Conservation (phyloP, 305 asterid genomes). For the Ilex paraguariensis region DNA sequence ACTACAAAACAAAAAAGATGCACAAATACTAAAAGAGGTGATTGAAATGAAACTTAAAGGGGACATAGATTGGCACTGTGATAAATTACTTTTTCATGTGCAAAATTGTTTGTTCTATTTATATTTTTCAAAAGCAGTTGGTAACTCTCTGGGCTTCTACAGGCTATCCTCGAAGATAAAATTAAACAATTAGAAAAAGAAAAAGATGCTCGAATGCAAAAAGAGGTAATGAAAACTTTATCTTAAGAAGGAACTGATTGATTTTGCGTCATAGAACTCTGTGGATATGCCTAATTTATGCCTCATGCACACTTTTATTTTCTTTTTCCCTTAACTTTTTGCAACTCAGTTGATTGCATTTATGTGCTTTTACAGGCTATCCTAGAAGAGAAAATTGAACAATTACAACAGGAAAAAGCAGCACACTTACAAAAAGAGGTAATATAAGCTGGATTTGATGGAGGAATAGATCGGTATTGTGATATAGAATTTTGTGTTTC, state of each 20-base stretch:
- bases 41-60: no score
- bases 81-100: background rate
- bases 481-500: background rate
- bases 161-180: no score
- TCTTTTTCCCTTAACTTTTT: background rate
- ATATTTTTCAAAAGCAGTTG: no score
- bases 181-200: no score
- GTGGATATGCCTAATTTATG: background rate
- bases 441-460: background rate
- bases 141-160: no score
- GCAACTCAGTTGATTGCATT: slow-evolving; percentile 10
- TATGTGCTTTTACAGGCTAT: slow-evolving; percentile 37
- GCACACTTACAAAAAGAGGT: slow-evolving; percentile 43
- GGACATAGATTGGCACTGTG: no score
- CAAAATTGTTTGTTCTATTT: background rate
- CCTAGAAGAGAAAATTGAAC: slow-evolving; percentile 29
- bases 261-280: background rate
- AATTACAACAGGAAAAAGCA: slow-evolving; percentile 29
- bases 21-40: background rate
- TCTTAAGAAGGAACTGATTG: background rate
- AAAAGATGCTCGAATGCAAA: no score
- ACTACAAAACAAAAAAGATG: no score
- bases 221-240: background rate
- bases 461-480: no score
- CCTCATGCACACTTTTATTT: background rate